Evolutionary conservation across 148 eudicot species (phyloP), one percentile per base, ranked within the genome.

Genomic region (Chenopodium formosanum): DNA sequence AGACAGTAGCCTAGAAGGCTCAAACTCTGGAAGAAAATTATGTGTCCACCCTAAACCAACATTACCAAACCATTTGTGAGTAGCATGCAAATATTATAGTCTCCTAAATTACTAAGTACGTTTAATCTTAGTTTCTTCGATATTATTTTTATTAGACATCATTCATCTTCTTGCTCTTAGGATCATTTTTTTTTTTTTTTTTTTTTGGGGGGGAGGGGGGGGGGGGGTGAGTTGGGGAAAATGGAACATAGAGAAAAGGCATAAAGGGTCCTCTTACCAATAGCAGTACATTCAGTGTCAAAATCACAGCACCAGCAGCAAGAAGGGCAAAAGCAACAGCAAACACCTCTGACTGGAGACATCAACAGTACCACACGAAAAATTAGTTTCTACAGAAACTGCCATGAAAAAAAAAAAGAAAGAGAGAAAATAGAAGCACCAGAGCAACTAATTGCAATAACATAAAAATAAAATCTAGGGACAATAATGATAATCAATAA

Each of bases 271-370:
- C 86, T 17, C 86, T 89, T 88, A 96, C 99, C 99, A 96, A 90
- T 63, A 96, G 89, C 81, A 96, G 86, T 7, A 96, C 99, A 70
- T 96, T 96, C 90, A 96, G 79, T 82, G 99, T 96, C 83, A 96
- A 89, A 75, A 96, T 92, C 70, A 96, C 94, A 77, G 99, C 99
- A 74, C 99, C 99, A 37, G 99, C 92, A 37, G 99, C 99, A 62
- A 96, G 98, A 14, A 96, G 91, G 14, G 98, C 99, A 88, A 96
- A 96, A 72, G 99, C 99, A 71, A 96, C 99, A 34, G 99, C 99
- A 80, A 96, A 96, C 73, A 96, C 99, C 84, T 96, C 93, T 75
- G 99, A 96, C 99, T 96, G 93, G 52, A 88, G 65, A 80, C 40
- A 87, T 66, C 69, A 81, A 9, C 50, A 78, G 66, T 46, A 25